Percentiles rank a stretch among this genome's conserved stretches.
Conservation (phyloP, 192 early-diverging fungal species). For the Coemansia sp. region DNA sequence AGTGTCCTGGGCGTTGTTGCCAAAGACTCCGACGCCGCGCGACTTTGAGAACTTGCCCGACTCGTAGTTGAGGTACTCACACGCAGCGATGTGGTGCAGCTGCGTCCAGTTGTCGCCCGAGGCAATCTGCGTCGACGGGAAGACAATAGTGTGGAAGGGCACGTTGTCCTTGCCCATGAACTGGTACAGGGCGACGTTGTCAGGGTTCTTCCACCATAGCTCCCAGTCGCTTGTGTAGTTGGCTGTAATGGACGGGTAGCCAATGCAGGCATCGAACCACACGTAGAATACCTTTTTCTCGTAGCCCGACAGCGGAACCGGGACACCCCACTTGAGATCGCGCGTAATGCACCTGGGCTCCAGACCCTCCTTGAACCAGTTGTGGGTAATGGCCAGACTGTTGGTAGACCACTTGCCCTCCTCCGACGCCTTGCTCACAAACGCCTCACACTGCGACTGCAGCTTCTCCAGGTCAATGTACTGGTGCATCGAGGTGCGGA, state of each 20-base stretch:
- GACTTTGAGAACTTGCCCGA: slow-evolving; percentile 96
- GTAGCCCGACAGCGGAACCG: slow-evolving; percentile 81
- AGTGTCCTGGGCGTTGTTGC: slow-evolving; percentile 88
- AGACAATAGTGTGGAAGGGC: slow-evolving; percentile 97
- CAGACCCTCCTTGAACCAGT: slow-evolving; percentile 94
- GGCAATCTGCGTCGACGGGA: slow-evolving; percentile 86
- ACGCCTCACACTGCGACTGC: slow-evolving; percentile 73
- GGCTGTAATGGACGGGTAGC: slow-evolving; percentile 97
- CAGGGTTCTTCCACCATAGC: slow-evolving; percentile 99
- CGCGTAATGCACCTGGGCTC: slow-evolving; percentile 94
- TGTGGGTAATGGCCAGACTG: slow-evolving; percentile 79
- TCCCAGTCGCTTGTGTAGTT: slow-evolving; percentile 93
- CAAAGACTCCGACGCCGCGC: slow-evolving; percentile 94
- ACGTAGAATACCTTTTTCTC: slow-evolving; percentile 98
- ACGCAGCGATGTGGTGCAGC: slow-evolving; percentile 88
- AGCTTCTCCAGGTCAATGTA: slow-evolving; percentile 83
- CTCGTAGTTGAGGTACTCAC: slow-evolving; percentile 98
- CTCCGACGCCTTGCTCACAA: slow-evolving; percentile 64
- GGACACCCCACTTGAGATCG: slow-evolving; percentile 98
- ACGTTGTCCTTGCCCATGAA: slow-evolving; percentile 99
- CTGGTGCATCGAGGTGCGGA: slow-evolving; percentile 82
- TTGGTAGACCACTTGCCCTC: slow-evolving; percentile 90
- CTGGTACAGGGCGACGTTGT: slow-evolving; percentile 94
- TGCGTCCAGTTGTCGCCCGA: slow-evolving; percentile 89
- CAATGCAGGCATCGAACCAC: slow-evolving; percentile 99